phyloP scores from a whole-genome alignment of 495 filamentous ascomycete genomes.

The Aspergillus nidulans region DNA sequence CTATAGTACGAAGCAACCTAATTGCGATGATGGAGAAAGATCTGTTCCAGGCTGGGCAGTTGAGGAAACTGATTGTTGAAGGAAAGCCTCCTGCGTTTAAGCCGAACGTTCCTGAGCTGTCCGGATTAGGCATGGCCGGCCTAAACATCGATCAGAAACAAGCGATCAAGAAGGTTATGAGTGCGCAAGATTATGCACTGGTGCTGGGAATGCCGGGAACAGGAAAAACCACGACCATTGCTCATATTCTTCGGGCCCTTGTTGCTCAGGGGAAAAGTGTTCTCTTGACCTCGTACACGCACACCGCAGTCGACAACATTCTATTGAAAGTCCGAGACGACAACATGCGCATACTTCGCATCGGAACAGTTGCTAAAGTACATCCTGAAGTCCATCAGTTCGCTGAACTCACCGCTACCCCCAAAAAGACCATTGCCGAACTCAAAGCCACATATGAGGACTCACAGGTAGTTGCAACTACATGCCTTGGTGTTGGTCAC shows the following conservation, averaged over 20 bases:
- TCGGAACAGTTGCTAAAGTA: slow-evolving; percentile 78
- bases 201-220: slow-evolving; percentile 97
- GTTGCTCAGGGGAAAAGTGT: slow-evolving; percentile 88
- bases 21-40: slow-evolving; percentile 85
- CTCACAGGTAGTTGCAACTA: slow-evolving; percentile 86
- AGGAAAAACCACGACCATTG: slow-evolving; percentile 95
- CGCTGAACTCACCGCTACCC: slow-evolving; percentile 66
- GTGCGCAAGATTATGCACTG: slow-evolving; percentile 86
- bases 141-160: slow-evolving; percentile 83
- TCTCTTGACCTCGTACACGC: slow-evolving; percentile 89
- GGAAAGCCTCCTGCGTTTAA: slow-evolving; percentile 69
- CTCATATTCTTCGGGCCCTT: slow-evolving; percentile 91
- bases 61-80: slow-evolving; percentile 76
- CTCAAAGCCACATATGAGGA: slow-evolving; percentile 75
- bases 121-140: slow-evolving; percentile 43
- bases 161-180: slow-evolving; percentile 92
- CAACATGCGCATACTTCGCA: slow-evolving; percentile 72
- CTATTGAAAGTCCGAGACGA: slow-evolving; percentile 82
- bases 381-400: slow-evolving; percentile 83
- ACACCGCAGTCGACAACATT: slow-evolving; percentile 97
- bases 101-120: slow-evolving; percentile 48
- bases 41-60: slow-evolving; percentile 62
- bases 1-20: slow-evolving; percentile 86
- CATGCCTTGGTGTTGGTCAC: slow-evolving; percentile 87
- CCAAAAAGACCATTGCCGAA: slow-evolving; percentile 73